Evolutionary conservation across 768 basidiomycete genomes (phyloP), one percentile per base, ranked within the genome.

Genomic region (Termitomyces sp.): DNA sequence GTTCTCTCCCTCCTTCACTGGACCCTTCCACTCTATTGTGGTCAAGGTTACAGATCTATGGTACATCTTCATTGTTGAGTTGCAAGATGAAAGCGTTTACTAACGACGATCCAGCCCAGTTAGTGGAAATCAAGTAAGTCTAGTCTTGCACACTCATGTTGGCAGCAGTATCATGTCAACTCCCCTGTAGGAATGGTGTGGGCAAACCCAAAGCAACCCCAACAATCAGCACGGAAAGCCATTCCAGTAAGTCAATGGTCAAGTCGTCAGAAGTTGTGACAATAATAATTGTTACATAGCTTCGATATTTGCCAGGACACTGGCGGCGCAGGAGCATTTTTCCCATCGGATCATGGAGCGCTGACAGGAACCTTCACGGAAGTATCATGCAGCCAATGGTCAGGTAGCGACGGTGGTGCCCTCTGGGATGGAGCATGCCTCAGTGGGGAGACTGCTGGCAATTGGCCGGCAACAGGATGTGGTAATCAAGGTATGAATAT

Each of bases 251-350:
- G 82, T 68, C 38, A 3, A 32, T 24, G 22, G 12, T 49, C 2
- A 15, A 4, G 45, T 49, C 1, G 5, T 2, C 33, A 20, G 32
- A 46, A 22, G 13, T 28, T 16, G 15, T 11, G 12, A 49, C 50
- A n/a, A 24, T 15, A 11, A 59, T 42, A 24, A 20, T 35, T 18
- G 22, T 44, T 15, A 0, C 20, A 2, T 53, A 87, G 85, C 69
- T 87, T 86, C 67, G 85, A 87, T 68, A 79, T 87, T 46, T 87
- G 85, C 67, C 71, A 80, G 53, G 86, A 86, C 61, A 84, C 83
- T 11, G 84, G 85, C 50, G 83, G 81, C 11, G 60, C 80, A 15
- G 61, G 40, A 2, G 76, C 75, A 7, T 87, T 87, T 76, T 87
- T 87, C 81, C 84, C 84, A 0, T 76, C 76, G 0, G 82, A 80